Percentiles rank a stretch among this genome's conserved stretches.
phyloP scores from a whole-genome alignment of 208 protist genomes.

The Phytomonas sp. region DNA sequence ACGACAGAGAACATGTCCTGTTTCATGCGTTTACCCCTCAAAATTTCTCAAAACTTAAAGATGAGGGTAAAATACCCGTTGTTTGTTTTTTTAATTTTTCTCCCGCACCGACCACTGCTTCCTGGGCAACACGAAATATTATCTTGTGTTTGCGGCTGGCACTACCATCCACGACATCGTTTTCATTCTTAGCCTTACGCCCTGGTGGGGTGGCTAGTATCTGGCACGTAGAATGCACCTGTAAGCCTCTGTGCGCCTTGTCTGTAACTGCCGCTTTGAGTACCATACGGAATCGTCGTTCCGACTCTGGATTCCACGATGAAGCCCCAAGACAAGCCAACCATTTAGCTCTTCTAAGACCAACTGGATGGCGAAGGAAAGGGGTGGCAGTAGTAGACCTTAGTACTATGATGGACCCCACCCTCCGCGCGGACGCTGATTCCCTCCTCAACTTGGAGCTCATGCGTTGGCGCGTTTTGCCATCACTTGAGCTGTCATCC shows the following conservation, averaged over 20 bases:
- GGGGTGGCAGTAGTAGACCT: constrained; percentile 49
- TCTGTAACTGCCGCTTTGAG: constrained; percentile 5
- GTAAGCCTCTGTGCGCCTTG: constrained; percentile 20
- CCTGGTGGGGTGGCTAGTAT: constrained; percentile 24
- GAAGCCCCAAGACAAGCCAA: neutral
- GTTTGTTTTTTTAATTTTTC: constrained; percentile 41
- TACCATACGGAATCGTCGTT: neutral
- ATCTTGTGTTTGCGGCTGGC: constrained; percentile 47
- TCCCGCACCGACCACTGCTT: constrained; percentile 16
- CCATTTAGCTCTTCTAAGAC: constrained; percentile 18
- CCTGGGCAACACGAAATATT: constrained; percentile 47
- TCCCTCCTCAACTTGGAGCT: constrained; percentile 92
- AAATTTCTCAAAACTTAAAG: constrained; percentile 1
- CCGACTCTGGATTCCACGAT: neutral
- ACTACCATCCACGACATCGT: constrained; percentile 19
- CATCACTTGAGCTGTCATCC: constrained; percentile 84
- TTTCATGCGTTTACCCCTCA: constrained; percentile 21
- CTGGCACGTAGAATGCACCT: constrained; percentile 29
- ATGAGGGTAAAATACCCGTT: constrained; percentile 4
- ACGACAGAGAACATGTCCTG: constrained; percentile 7
- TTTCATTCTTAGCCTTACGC: constrained; percentile 43
- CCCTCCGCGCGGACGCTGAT: constrained; percentile 50
- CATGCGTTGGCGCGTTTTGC: constrained; percentile 97
- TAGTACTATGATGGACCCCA: constrained; percentile 80
- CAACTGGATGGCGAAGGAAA: constrained; percentile 36